Conservation (phyloP, 2,329 filamentous ascomycete species). For the Pseudonectria buxi region DNA sequence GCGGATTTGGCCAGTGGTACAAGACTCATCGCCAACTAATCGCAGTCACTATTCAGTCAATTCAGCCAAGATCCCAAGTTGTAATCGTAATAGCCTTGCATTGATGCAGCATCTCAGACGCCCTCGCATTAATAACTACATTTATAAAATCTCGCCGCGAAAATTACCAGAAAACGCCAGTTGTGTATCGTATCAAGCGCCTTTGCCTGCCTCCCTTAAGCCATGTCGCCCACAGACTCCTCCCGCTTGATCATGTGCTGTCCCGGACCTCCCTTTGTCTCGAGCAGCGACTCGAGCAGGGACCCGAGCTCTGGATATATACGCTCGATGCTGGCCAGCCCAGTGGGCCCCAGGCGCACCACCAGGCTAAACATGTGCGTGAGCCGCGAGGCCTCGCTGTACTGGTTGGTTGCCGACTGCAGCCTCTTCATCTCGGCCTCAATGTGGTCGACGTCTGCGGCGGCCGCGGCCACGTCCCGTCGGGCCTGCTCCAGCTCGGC, state of each 20-base stretch:
- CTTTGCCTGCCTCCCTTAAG: too few relatives aligned
- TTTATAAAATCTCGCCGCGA: too few relatives aligned
- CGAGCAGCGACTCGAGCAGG: slow-evolving; percentile 18
- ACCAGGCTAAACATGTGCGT: slow-evolving; percentile 21
- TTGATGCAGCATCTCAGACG: too few relatives aligned
- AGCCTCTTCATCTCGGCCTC: slow-evolving; percentile 20
- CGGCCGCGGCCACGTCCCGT: slow-evolving; percentile 12
- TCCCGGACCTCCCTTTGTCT: slow-evolving; percentile 10
- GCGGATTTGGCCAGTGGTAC: too few relatives aligned
- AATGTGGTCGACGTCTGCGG: slow-evolving; percentile 11
- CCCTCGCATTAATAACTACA: too few relatives aligned
- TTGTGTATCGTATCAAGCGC: too few relatives aligned
- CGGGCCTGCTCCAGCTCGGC: slow-evolving; percentile 13
- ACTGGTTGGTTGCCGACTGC: slow-evolving; percentile 15
- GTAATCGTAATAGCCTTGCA: too few relatives aligned
- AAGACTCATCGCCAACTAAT: too few relatives aligned
- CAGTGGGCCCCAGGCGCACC: slow-evolving; percentile 20
- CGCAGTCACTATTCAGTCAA: too few relatives aligned
- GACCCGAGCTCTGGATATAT: slow-evolving; percentile 25
- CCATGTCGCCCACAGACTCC: neutral
- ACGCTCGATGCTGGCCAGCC: slow-evolving; percentile 19
- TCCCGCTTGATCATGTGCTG: slow-evolving; percentile 4
- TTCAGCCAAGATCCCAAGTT: too few relatives aligned
- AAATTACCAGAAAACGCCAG: too few relatives aligned
- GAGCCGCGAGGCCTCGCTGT: slow-evolving; percentile 18